Percentiles rank a stretch among this genome's conserved stretches.
Evolutionary conservation across 768 basidiomycete species (phyloP).

Genomic region (Termitomyces eurrhizus): DNA sequence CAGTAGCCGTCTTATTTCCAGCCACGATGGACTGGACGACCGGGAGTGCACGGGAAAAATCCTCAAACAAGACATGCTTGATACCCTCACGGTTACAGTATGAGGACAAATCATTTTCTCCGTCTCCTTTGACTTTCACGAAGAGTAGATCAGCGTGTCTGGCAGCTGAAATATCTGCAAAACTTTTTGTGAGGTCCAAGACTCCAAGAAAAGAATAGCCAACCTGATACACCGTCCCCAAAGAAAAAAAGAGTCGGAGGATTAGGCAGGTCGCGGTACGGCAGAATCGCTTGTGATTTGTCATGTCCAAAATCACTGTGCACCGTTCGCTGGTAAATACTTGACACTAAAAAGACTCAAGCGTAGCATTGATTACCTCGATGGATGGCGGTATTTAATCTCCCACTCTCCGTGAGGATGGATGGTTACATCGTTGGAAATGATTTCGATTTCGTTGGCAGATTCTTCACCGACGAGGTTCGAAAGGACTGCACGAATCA

Average conservation of each 20-base stretch:
- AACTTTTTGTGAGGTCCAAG: background rate
- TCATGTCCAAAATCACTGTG: conserved; percentile 88
- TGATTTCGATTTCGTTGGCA: conserved; percentile 78
- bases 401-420: conserved; percentile 68
- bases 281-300: conserved; percentile 92
- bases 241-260: conserved; percentile 93
- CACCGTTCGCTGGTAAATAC: background rate
- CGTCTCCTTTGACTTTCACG: conserved; percentile 75
- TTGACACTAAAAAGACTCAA: background rate
- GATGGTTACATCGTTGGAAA: conserved; percentile 85
- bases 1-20: conserved; percentile 56
- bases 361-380: conserved; percentile 45
- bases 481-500: conserved; percentile 88
- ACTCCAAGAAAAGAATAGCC: conserved; percentile 5
- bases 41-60: conserved; percentile 61
- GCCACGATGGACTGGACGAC: conserved; percentile 67
- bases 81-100: conserved; percentile 83
- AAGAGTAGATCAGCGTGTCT: conserved; percentile 92
- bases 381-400: conserved; percentile 86
- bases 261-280: conserved; percentile 67
- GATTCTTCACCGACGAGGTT: conserved; percentile 72
- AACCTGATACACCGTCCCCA: conserved; percentile 92
- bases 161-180: conserved; percentile 86
- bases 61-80: conserved; percentile 70
- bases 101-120: conserved; percentile 81